Evolutionary conservation across 129 eudicot genomes (phyloP), one percentile per base, ranked within the genome.

Genomic region (Heracleum sosnowskyi): DNA sequence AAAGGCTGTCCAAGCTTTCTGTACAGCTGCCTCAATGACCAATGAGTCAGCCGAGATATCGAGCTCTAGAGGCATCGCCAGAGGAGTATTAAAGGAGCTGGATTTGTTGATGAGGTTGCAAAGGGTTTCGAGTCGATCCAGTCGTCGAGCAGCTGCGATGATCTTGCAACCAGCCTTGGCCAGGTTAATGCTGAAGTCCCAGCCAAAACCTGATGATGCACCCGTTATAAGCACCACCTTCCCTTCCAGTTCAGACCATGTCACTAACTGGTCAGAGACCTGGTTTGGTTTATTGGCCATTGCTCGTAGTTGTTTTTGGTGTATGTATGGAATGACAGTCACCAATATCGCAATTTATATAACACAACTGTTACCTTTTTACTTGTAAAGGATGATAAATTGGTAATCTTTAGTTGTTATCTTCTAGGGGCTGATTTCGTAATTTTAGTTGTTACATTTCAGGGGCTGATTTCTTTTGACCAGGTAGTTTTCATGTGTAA

Each of bases 191-290:
- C 84, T 74, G 55, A 83, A 86, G 13, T 86, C 89, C 69, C 77
- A 79, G 68, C 89, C 89, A n/a, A 78, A 66, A 0, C 89, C 86
- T 5, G 89, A 86, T 0, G 89, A 86, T 70, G 89, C 89, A 70
- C 89, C 86, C n/a, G 86, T 86, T 22, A 86, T 72, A 20, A 83
- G 75, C 33, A 86, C 89, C 16, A 83, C 86, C 76, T 86, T 86
- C 17, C 86, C 89, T 34, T 79, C 46, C 1, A 86, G 82, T 64
- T 82, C 80, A 77, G 74, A 79, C 89, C 89, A 82, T 77, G 89
- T 84, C 82, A 82, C 89, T 0, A 86, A 79, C 12, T 69, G 51
- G 4, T 8, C 60, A 6, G 75, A 82, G 20, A 70, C 81, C 69
- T 82, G 75, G 69, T 29, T 76, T 4, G 81, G 24, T 10, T 55